A percentile compares a stretch with the other conserved stretches of the same genome.
Evolutionary conservation across 2,329 filamentous ascomycete genomes (phyloP).

Genomic region (Celoporthe dispersa): DNA sequence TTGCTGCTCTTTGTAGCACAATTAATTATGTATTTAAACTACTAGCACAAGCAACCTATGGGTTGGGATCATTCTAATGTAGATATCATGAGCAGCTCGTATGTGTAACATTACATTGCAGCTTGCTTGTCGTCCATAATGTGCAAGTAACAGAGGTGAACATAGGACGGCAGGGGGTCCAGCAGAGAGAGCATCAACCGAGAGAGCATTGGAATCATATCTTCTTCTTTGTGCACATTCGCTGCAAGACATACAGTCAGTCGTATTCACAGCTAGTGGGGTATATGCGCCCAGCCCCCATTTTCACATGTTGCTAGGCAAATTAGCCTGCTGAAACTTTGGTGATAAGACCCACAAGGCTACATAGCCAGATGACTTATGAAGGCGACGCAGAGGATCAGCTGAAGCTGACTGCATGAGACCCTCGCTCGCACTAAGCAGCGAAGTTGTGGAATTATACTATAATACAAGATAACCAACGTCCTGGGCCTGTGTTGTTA

Average conservation of each 20-base stretch:
- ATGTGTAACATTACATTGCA: background rate
- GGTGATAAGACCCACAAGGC: background rate
- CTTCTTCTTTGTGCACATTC: background rate
- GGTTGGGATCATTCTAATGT: background rate
- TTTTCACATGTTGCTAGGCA: background rate
- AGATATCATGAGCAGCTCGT: background rate
- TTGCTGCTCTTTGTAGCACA: background rate
- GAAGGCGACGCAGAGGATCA: background rate
- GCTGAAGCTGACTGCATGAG: background rate
- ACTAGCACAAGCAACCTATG: background rate
- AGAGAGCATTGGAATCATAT: no score
- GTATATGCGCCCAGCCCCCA: background rate
- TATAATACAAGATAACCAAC: no score
- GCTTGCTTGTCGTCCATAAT: background rate
- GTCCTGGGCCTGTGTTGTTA: no score
- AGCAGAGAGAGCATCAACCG: background rate
- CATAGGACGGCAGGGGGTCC: background rate
- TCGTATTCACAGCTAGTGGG: background rate
- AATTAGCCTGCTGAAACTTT: background rate
- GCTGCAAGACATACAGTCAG: background rate
- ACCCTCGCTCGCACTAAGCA: no score
- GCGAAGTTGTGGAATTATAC: no score
- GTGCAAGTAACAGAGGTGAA: background rate
- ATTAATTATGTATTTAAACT: background rate
- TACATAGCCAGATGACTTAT: background rate